phyloP scores from a whole-genome alignment of 352 stramenopile species.

The Thalassiosira hispida region DNA sequence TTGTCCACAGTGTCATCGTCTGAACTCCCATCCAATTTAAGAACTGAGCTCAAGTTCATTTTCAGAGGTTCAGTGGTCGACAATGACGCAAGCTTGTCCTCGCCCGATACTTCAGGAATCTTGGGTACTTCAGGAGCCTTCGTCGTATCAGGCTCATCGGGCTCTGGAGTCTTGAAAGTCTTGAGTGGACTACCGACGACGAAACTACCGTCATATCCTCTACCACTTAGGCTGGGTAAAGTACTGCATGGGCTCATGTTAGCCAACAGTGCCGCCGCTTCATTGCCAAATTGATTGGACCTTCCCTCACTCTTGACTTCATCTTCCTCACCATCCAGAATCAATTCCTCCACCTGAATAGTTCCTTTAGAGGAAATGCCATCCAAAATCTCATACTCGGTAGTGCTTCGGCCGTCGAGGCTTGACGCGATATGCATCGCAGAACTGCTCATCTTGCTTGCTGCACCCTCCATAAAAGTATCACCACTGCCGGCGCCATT shows the following conservation, averaged over 20 bases:
- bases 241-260: slow-evolving; percentile 15
- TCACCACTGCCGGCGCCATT: neutral
- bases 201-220: neutral
- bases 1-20: neutral
- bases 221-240: slow-evolving; percentile 22
- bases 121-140: neutral
- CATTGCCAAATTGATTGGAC: neutral
- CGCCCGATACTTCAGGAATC: neutral
- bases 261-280: neutral
- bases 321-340: slow-evolving; percentile 20
- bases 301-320: neutral
- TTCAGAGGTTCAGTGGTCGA: neutral
- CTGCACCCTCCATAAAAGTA: neutral
- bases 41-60: neutral
- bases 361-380: slow-evolving; percentile 27
- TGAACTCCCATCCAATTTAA: neutral
- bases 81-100: neutral
- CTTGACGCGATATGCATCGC: slow-evolving; percentile 30
- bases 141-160: neutral
- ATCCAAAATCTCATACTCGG: slow-evolving; percentile 52
- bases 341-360: slow-evolving; percentile 48
- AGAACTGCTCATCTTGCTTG: slow-evolving; percentile 29
- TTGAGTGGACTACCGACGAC: slow-evolving; percentile 7
- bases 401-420: slow-evolving; percentile 24
- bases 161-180: slow-evolving; percentile 3